Evolutionary conservation across 2,329 filamentous ascomycete species (phyloP), one percentile per base, ranked within the genome.

Genomic region (Colletotrichum sp.): DNA sequence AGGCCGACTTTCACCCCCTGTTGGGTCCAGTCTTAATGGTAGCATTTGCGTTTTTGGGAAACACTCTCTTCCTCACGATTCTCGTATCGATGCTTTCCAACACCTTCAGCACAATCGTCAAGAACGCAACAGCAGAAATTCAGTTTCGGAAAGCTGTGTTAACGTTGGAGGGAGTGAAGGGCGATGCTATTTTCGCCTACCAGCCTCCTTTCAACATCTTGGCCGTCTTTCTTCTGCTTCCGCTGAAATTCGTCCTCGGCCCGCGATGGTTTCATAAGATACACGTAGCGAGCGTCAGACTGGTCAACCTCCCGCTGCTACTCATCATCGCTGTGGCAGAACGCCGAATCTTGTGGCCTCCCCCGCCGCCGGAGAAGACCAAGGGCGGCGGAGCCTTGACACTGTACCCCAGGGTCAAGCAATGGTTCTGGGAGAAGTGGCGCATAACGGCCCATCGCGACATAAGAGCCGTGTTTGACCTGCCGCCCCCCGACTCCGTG

Each of bases 221-320:
- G 24, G 95, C 95, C 26, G 88, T 97, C 32, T 85, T 95, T 75
- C 82, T 96, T 32, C 88, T 97, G 18, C 88, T 96, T 3, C 95
- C 95, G 0, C 89, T 97, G 76, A 96, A 95, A 79, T 94, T 94
- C 79, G 79, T 94, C n/a, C 88, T 95, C 43, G 92, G 92, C n/a
- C 92, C 94, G 0, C 92, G 95, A 60, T 96, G 94, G 94, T 97
- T 97, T 82, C 95, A 97, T 87, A 97, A 96, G 84, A 94, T 96
- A 80, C 96, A 97, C 81, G 94, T 97, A 73, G 91, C 92, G 73
- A 91, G 91, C 12, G 93, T 97, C 26, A 92, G 94, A 48, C 85
- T 92, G 10, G 89, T 96, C 80, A 97, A 97, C 83, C 88, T 94
- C 4, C 95, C 95, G 0, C 86, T 96, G 7, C 88, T 97, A 3